Evolutionary conservation across 345 rosid genomes (phyloP), one percentile per base, ranked within the genome.

Genomic region (Durio zibethinus): DNA sequence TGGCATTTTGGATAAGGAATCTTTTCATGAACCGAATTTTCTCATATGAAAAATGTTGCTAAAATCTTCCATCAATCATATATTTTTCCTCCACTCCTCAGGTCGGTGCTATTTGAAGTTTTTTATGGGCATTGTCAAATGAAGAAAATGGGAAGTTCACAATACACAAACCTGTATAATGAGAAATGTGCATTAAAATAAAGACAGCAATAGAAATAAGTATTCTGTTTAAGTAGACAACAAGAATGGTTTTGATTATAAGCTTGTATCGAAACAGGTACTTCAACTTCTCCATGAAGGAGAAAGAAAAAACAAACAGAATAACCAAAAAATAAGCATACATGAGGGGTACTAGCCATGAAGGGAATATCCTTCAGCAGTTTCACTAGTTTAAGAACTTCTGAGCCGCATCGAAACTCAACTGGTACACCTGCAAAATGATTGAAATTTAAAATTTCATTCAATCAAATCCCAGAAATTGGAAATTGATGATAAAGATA

Each of bases 391-490:
- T 72, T 16, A 90, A 47, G 75, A 81, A 80, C 72, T 76, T 85
- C 69, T 79, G 45, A 66, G 97, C 95, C 77, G 92, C 90, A 79
- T 91, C 91, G 78, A 75, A 78, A 77, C 82, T 86, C 82, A 94
- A 77, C 56, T 92, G 89, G 23, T 85, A 82, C 57, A 92, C 97
- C 97, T 94, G 87, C 62, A 75, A 65, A 65, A 54, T 48, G 59
- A 73, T 36, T 43, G 21, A 40, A 29, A 27, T 15, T 40, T n/a
- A 0, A 48, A 65, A 23, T 33, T 80, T 53, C 11, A 52, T 70
- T 59, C 38, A 61, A 72, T 72, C 61, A 31, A 50, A 71, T 71
- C 31, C 21, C 27, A n/a, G 43, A 50, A 50, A 52, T 50, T 50
- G 20, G 61, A 52, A 50, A 31, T 50, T 52, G 12, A 52, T 31